Base-by-base conservation (phyloP, 257 asterid species). In the Solanum clarkiae region DNA sequence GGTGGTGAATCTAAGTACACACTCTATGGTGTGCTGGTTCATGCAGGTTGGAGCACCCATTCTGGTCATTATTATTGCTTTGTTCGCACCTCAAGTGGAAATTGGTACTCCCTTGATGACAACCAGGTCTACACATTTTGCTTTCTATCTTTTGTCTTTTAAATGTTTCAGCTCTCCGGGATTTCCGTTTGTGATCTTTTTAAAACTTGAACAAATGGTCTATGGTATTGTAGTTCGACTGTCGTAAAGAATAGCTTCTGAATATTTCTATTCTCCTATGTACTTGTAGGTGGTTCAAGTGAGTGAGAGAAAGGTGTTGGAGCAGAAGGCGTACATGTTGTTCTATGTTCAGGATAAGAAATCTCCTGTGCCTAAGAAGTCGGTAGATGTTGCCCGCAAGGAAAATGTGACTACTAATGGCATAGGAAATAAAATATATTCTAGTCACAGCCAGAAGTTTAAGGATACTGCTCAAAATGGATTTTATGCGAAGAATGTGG, bases 61-160 rank as follows among this genome's bases (percentile, higher is more conserved):
- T 96, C 98, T 86, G 99, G 99, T 80, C 99, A 96, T 89, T 96
- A 96, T 81, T 96, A 92, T 91, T 95, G 99, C 93, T 96, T 94
- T 91, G 98, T 96, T 80, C 98, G 98, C 70, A 96, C 99, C 55
- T 95, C 99, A 77, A 96, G 92, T 88, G 99, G 99, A 88, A 92
- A 94, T 94, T 96, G 99, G 99, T 93, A 96, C 89, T 87, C 94
- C 79, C 98, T 96, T 18, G 99, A 96, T 90, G 99, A 96, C 91
- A 96, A 96, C 87, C 94, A 90, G 98, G 99, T 95, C 93, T 42
- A 49, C 65, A 83, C 79, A 89, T 32, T 82, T 83, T 45, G 26
- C 60, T 83, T 83, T 66, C 80, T 84, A 29, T 53, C 36, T 56
- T 45, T 79, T 53, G 47, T 17, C 65, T 53, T 79, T 26, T 16